Conservation (phyloP, 176 grass and related monocot species). For the Tillandsia leiboldiana region DNA sequence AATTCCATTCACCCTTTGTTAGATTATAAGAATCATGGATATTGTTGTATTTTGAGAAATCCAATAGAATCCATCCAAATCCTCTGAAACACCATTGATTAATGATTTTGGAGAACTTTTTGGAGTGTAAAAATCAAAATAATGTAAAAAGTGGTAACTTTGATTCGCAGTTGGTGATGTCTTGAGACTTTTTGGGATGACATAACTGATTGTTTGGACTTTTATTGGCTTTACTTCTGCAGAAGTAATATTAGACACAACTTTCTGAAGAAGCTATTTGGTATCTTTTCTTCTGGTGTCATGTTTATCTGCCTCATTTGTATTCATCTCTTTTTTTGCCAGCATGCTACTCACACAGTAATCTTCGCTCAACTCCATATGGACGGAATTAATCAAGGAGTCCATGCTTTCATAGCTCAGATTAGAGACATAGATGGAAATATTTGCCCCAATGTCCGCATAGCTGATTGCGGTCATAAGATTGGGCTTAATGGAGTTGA, state of each 20-base stretch:
- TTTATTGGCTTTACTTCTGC: background rate
- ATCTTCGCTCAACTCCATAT: constrained; percentile 88
- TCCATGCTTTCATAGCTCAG: constrained; percentile 86
- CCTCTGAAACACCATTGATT: too few relatives aligned
- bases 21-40: too few relatives aligned
- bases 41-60: too few relatives aligned
- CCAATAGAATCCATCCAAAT: too few relatives aligned
- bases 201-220: background rate
- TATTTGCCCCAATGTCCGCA: constrained; percentile 60
- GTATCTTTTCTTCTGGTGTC: background rate
- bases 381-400: constrained; percentile 82
- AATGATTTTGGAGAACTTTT: too few relatives aligned
- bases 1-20: too few relatives aligned
- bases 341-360: constrained; percentile 93
- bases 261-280: background rate
- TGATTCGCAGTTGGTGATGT: too few relatives aligned
- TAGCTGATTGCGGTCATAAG: constrained; percentile 98
- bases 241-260: background rate
- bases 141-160: too few relatives aligned
- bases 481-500: constrained; percentile 96
- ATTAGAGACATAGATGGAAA: constrained; percentile 77
- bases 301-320: background rate
- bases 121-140: too few relatives aligned
- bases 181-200: background rate
- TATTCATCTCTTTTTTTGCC: background rate